These are phyloP conservation scores for Thraustotheca clavata DNA, from an alignment of 352 stramenopile species.

Conservation along the genomic window DNA sequence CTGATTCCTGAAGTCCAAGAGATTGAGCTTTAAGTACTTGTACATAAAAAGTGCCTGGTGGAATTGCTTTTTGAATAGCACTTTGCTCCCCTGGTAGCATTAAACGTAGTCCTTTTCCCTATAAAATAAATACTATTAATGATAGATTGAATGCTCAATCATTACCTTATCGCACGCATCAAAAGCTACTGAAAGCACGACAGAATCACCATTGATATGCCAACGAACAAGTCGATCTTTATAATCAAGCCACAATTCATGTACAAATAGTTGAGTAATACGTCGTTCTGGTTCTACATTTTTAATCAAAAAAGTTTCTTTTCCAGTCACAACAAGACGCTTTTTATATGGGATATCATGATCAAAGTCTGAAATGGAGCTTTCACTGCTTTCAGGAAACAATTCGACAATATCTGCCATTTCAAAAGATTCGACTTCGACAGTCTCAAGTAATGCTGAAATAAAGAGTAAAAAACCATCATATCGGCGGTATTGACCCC, in stretches of 20 bases:
- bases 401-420: slow-evolving; percentile 67
- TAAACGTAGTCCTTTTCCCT: slow-evolving; percentile 68
- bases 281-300: slow-evolving; percentile 35
- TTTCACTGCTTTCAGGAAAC: slow-evolving; percentile 56
- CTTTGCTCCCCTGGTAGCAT: slow-evolving; percentile 67
- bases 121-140: slow-evolving; percentile 18
- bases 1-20: slow-evolving; percentile 34
- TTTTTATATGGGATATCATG: slow-evolving; percentile 34
- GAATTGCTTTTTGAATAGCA: slow-evolving; percentile 64
- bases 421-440: slow-evolving; percentile 64
- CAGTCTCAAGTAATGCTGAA: slow-evolving; percentile 67
- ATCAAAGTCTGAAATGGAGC: slow-evolving; percentile 32
- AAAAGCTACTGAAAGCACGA: slow-evolving; percentile 72
- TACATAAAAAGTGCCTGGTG: slow-evolving; percentile 71
- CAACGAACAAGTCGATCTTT: slow-evolving; percentile 75
- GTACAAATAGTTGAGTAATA: slow-evolving; percentile 77
- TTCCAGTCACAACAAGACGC: slow-evolving; percentile 68
- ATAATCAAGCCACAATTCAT: slow-evolving; percentile 78
- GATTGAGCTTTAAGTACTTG: slow-evolving; percentile 68
- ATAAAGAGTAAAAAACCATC: slow-evolving; percentile 73
- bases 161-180: slow-evolving; percentile 32
- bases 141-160: background rate
- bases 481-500: slow-evolving; percentile 75
- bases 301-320: slow-evolving; percentile 69
- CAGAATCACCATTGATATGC: slow-evolving; percentile 76